Evolutionary conservation across 1,284 basidiomycete species (phyloP).

Genomic region (Malassezia restricta): DNA sequence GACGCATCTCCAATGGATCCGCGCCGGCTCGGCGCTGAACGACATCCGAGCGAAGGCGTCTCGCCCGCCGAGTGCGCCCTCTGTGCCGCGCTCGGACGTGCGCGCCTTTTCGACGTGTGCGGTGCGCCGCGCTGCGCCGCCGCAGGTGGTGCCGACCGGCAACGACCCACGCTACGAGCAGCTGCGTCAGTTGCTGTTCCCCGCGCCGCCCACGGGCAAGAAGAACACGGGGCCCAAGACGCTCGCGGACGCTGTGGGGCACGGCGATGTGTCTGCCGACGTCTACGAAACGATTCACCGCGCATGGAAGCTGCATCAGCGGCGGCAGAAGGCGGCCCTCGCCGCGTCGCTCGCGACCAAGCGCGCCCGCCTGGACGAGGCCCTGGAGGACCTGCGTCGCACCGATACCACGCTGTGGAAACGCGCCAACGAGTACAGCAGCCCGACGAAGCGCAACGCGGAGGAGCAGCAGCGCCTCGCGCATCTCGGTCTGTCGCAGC

Average conservation of each 20-base stretch:
- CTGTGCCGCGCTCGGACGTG: constrained; percentile 13
- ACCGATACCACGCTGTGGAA: constrained; percentile 23
- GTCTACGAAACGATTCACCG: constrained; percentile 87
- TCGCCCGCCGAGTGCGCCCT: neutral
- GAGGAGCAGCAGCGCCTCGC: constrained; percentile 31
- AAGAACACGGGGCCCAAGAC: constrained; percentile 15
- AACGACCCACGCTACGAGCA: constrained; percentile 42
- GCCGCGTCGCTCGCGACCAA: constrained; percentile 23
- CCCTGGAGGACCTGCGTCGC: constrained; percentile 21
- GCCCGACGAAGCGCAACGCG: constrained; percentile 31
- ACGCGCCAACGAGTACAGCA: constrained; percentile 30
- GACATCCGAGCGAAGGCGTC: constrained; percentile 26
- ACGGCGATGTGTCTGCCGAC: constrained; percentile 49
- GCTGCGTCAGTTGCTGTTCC: constrained; percentile 37
- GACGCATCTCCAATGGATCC: constrained; percentile 43
- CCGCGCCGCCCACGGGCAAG: constrained; percentile 20
- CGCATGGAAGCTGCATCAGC: constrained; percentile 72
- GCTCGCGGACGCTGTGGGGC: constrained; percentile 19
- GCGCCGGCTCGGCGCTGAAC: constrained; percentile 43
- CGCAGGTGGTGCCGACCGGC: constrained; percentile 16
- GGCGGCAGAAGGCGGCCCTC: constrained; percentile 56
- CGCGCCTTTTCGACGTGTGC: constrained; percentile 17
- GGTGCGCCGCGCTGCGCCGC: constrained; percentile 27
- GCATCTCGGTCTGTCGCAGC: constrained; percentile 24
- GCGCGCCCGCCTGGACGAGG: constrained; percentile 29